Evolutionary conservation across 257 asterid genomes (phyloP).

Genomic region (Solanum bulbocastanum): DNA sequence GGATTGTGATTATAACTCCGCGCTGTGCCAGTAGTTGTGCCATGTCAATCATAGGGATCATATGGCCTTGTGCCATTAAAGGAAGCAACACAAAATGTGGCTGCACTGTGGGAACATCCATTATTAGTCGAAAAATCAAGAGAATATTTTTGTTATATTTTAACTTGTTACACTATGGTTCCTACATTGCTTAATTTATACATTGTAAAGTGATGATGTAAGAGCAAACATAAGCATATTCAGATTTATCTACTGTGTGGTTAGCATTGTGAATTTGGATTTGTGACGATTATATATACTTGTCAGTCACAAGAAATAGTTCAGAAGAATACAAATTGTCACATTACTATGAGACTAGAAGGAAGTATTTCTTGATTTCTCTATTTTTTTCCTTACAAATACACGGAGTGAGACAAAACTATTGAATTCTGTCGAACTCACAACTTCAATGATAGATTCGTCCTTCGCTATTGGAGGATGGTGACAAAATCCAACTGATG

Average conservation of each 20-base stretch:
- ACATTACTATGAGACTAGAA: not conserved
- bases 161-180: not conserved
- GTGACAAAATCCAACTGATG: not conserved
- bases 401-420: not conserved
- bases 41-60: constrained; percentile 10
- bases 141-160: not conserved
- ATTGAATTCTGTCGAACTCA: not conserved
- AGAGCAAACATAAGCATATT: constrained; percentile 1
- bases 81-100: constrained; percentile 15
- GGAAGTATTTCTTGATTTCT: not conserved
- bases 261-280: not conserved
- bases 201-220: not conserved
- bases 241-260: not conserved
- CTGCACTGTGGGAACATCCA: not conserved
- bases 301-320: not conserved
- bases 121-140: no score
- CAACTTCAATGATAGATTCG: not conserved
- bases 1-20: not conserved
- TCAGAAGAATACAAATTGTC: not conserved
- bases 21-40: constrained; percentile 1
- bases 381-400: not conserved
- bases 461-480: not conserved
- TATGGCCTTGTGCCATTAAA: constrained; percentile 21
- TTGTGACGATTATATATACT: not conserved
- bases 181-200: not conserved